Conservation (phyloP, 129 eudicot genomes). For the Flaveria ramosissima region DNA sequence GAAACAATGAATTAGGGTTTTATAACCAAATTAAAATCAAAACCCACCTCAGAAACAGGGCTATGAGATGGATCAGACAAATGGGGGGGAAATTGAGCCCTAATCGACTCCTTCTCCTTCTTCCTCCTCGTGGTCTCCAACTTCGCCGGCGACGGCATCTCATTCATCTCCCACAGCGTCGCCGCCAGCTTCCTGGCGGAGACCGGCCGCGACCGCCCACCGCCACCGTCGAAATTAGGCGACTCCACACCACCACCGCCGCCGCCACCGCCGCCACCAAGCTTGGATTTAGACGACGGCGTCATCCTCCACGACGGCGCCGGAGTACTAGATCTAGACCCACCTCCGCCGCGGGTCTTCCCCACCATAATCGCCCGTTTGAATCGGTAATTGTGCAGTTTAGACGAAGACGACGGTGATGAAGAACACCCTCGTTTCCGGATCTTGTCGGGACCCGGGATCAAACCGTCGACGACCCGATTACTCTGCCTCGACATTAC, state of each 20-base stretch:
- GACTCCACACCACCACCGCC: constrained; percentile 54
- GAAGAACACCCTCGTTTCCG: constrained; percentile 81
- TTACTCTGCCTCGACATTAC: constrained; percentile 51
- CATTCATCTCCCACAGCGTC: constrained; percentile 93
- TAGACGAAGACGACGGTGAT: constrained; percentile 75
- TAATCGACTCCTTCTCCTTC: constrained; percentile 37
- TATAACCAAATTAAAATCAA: neutral
- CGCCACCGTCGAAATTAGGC: constrained; percentile 54
- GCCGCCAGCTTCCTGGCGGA: constrained; percentile 95
- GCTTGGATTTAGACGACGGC: constrained; percentile 42
- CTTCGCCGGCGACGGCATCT: constrained; percentile 61
- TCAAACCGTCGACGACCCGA: constrained; percentile 51
- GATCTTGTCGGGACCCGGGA: constrained; percentile 68
- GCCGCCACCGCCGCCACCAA: constrained; percentile 32
- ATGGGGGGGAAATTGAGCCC: constrained; percentile 67
- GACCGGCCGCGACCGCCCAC: constrained; percentile 62
- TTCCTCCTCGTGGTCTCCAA: constrained; percentile 26
- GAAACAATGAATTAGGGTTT: neutral
- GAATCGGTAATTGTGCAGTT: constrained; percentile 58
- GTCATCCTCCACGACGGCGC: constrained; percentile 81
- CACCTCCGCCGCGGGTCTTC: constrained; percentile 51
- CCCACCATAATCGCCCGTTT: constrained; percentile 85
- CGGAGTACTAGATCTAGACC: constrained; percentile 87
- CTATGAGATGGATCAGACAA: constrained; percentile 97
- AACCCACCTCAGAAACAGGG: constrained; percentile 86